phyloP scores from a whole-genome alignment of 2,329 filamentous ascomycete species.

The Cercospora citrullina region DNA sequence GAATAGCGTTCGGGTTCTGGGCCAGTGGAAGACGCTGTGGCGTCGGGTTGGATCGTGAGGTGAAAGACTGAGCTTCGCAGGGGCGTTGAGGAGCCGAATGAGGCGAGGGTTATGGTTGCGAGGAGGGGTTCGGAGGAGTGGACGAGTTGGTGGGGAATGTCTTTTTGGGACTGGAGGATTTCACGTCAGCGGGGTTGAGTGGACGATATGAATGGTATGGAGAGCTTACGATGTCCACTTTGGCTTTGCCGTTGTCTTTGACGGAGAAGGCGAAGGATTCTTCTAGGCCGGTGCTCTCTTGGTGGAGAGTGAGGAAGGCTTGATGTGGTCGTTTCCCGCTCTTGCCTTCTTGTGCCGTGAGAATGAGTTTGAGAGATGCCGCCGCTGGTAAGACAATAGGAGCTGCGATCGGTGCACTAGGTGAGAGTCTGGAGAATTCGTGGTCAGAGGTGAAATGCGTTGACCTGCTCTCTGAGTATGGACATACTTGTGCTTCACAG shows the following conservation, averaged over 20 bases:
- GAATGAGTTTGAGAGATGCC: conserved; percentile 76
- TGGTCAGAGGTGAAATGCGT: neutral
- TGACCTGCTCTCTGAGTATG: neutral
- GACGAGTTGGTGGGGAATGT: conserved; percentile 82
- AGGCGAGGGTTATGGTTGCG: conserved; percentile 81
- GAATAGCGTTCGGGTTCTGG: conserved; percentile 78
- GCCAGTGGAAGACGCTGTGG: conserved; percentile 60
- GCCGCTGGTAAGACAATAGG: conserved; percentile 48
- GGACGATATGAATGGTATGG: neutral
- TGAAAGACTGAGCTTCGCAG: conserved; percentile 72
- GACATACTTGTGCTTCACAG: conserved; percentile 59
- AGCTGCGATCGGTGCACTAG: conserved; percentile 53
- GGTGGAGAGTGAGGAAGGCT: conserved; percentile 81
- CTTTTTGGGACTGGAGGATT: conserved; percentile 72
- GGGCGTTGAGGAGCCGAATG: conserved; percentile 73
- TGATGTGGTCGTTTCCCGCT: conserved; percentile 86
- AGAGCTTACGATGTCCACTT: conserved; percentile 74
- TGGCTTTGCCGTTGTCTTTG: conserved; percentile 85
- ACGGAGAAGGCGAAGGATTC: conserved; percentile 80
- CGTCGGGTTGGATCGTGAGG: conserved; percentile 65
- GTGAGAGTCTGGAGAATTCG: conserved; percentile 10
- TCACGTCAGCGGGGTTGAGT: conserved; percentile 26
- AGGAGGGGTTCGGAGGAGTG: conserved; percentile 65
- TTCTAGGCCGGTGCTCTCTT: conserved; percentile 74
- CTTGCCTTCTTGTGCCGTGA: conserved; percentile 78